phyloP scores from a whole-genome alignment of 1,284 basidiomycete species.

The Malassezia obtusa region DNA sequence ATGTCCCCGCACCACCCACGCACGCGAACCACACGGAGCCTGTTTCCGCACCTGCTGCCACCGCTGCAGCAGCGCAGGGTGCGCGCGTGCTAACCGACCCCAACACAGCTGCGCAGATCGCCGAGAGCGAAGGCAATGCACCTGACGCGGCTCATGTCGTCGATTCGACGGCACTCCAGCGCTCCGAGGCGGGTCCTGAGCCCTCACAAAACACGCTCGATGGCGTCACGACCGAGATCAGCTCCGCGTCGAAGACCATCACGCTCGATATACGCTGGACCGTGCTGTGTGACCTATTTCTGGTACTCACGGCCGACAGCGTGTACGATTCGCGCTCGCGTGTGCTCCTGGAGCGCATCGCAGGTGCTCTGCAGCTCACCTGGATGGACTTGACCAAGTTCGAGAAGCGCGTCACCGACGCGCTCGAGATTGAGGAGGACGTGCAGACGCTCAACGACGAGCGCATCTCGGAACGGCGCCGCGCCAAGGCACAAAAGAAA shows the following conservation, averaged over 20 bases:
- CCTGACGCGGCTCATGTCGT: slow-evolving; percentile 1
- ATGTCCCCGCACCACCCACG: too few species aligned
- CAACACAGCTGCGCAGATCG: slow-evolving; percentile 37
- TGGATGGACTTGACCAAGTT: slow-evolving; percentile 49
- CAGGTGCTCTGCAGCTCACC: slow-evolving; percentile 35
- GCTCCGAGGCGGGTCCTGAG: not conserved
- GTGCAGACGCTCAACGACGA: slow-evolving; percentile 34
- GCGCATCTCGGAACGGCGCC: slow-evolving; percentile 25
- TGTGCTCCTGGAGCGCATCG: slow-evolving; percentile 41
- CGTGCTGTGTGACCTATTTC: slow-evolving; percentile 46
- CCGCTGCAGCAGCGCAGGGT: not conserved
- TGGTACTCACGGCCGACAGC: slow-evolving; percentile 45
- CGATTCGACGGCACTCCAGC: not conserved
- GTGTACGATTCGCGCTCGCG: slow-evolving; percentile 46
- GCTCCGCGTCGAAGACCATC: slow-evolving; percentile 37
- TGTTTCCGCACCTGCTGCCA: too few species aligned
- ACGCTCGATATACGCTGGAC: slow-evolving; percentile 47
- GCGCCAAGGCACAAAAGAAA: slow-evolving; percentile 28
- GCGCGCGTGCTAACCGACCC: slow-evolving; percentile 23
- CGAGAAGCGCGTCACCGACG: slow-evolving; percentile 45
- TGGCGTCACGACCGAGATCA: slow-evolving; percentile 44
- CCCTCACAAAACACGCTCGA: slow-evolving; percentile 27
- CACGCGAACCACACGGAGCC: not conserved
- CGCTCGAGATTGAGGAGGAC: slow-evolving; percentile 45
- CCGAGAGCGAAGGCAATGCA: slow-evolving; percentile 9